Conservation (phyloP, 2,329 filamentous ascomycete species). For the Aureobasidium lini region DNA sequence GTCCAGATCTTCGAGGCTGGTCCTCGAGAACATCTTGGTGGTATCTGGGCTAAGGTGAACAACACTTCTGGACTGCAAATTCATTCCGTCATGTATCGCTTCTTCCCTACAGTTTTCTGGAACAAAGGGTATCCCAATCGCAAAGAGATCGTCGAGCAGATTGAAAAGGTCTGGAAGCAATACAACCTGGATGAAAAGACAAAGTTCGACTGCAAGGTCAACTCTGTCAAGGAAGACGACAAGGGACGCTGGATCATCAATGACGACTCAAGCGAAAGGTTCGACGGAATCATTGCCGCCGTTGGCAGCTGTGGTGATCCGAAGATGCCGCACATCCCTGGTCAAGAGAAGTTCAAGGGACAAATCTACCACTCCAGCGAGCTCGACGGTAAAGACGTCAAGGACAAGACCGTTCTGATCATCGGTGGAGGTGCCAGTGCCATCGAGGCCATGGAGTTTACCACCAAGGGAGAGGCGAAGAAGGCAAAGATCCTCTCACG, state of each 20-base stretch:
- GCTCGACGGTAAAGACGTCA: constrained; percentile 63
- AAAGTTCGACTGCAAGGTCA: constrained; percentile 61
- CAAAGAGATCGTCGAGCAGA: constrained; percentile 65
- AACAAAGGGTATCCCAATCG: constrained; percentile 68
- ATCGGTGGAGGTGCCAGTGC: constrained; percentile 75
- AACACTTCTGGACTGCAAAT: constrained; percentile 77
- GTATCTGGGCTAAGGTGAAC: constrained; percentile 77
- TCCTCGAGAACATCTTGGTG: constrained; percentile 57
- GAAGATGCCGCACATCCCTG: constrained; percentile 62
- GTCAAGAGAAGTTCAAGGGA: constrained; percentile 66
- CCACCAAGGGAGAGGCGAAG: constrained; percentile 55
- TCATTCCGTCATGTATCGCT: constrained; percentile 80
- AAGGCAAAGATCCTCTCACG: constrained; percentile 67
- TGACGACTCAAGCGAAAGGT: constrained; percentile 59
- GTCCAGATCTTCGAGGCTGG: constrained; percentile 72
- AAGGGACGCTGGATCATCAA: constrained; percentile 73
- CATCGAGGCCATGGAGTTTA: constrained; percentile 76
- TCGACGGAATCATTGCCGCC: constrained; percentile 71
- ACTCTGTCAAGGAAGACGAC: constrained; percentile 61
- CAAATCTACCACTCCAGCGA: constrained; percentile 67
- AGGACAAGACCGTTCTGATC: constrained; percentile 67
- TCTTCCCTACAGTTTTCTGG: constrained; percentile 74
- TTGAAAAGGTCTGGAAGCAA: constrained; percentile 63
- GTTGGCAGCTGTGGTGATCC: constrained; percentile 74
- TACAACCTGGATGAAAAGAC: constrained; percentile 67